phyloP scores from a whole-genome alignment of 2,329 filamentous ascomycete genomes.

The Fusarium newnesense region DNA sequence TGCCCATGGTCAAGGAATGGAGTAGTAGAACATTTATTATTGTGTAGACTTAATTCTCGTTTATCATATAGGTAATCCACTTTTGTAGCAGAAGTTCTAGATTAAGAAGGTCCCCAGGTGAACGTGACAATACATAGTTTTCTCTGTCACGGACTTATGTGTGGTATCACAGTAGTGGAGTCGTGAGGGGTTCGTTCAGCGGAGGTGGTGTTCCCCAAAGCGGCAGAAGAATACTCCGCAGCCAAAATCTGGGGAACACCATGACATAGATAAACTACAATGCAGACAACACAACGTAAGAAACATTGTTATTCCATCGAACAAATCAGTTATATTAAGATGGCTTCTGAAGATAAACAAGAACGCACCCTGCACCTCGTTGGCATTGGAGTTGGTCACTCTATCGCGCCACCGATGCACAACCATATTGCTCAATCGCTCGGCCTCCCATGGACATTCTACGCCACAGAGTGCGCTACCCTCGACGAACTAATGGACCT shows the following conservation, averaged over 20 bases:
- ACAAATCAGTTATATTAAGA: background rate
- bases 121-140: too few relatives aligned
- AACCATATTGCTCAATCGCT: constrained; percentile 8
- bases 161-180: background rate
- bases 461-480: constrained; percentile 3
- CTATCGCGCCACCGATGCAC: constrained; percentile 18
- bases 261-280: background rate
- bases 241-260: background rate
- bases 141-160: too few relatives aligned
- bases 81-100: too few relatives aligned
- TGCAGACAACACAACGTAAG: background rate
- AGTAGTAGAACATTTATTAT: too few relatives aligned
- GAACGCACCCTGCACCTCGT: background rate
- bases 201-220: background rate
- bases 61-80: too few relatives aligned
- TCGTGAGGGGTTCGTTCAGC: background rate
- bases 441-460: constrained; percentile 3
- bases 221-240: constrained; percentile 16
- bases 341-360: background rate
- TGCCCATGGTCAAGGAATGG: too few relatives aligned
- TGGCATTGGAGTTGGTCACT: constrained; percentile 16
- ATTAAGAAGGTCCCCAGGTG: too few relatives aligned
- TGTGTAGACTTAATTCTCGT: too few relatives aligned
- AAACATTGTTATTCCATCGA: background rate
- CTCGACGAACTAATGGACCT: background rate